Base-by-base conservation (phyloP, 768 basidiomycete genomes). In the Boletus pseudopeckii region DNA sequence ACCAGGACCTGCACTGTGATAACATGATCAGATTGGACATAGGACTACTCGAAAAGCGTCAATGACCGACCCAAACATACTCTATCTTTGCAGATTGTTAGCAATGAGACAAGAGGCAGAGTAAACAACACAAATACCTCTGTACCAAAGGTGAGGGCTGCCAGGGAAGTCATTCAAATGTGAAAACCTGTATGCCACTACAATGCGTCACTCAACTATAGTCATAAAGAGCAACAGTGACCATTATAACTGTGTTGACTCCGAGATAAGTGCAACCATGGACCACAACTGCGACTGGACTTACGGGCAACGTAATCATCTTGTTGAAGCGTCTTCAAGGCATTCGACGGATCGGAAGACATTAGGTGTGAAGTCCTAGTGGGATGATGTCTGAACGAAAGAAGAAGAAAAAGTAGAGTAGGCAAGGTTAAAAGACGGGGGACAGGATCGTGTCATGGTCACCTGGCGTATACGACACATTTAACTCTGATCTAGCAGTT, bases 61-160 rank as follows among this genome's bases (percentile, higher is more conserved):
- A 3, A 42, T 15, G 2, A 17, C 41, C 14, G 37, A 48, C 48
- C 48, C 38, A 49, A 9, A 49, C 8, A 39, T 49, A 49, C 14
- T 38, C 37, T 30, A 48, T 24, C 32, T 43, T 42, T 26, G 24
- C 41, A 17, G 8, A 17, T 26, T 9, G 26, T 43, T 28, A 43
- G 17, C 42, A 9, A 28, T 2, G 24, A 42, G 24, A 17, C 24
- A 24, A 10, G 41, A 15, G 7, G 7, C 8, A 5, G 26, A 24
- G 24, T 4, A 43, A 28, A n/a, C 17, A 10, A 22, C 2, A 15
- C 18, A 38, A 36, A 28, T 45, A 52, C 50, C 50, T 45, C 48
- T 22, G 1, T 30, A 24, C 15, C 17, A 10, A 49, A 22, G 13
- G 48, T 39, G 38, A 40, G 37, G 28, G 39, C 48, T 48, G 4